These are phyloP conservation scores for Senna siamea DNA, from an alignment of 306 rosid genomes.

Conservation along the genomic window DNA sequence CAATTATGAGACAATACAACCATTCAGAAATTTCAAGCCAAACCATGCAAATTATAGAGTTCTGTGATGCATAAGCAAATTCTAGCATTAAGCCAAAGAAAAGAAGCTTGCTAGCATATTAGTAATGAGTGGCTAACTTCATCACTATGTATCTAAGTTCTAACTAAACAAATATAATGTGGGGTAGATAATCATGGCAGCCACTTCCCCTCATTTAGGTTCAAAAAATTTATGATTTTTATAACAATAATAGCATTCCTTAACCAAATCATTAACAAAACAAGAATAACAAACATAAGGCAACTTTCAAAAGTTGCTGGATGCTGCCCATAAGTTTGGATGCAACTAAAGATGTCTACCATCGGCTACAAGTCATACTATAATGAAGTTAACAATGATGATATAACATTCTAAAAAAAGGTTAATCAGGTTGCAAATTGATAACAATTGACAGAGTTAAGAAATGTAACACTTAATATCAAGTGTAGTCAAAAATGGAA, in stretches of 20 bases:
- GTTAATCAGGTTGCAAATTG: slow-evolving; percentile 19
- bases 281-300: background rate
- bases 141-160: slow-evolving; percentile 1
- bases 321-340: background rate
- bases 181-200: background rate
- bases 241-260: background rate
- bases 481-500: slow-evolving; percentile 15
- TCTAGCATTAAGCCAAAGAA: background rate
- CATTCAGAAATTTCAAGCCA: background rate
- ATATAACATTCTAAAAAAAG: background rate
- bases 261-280: background rate
- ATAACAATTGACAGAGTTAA: slow-evolving; percentile 24
- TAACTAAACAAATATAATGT: background rate
- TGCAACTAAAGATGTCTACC: background rate
- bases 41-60: background rate
- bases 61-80: background rate
- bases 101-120: background rate
- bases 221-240: background rate
- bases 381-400: background rate
- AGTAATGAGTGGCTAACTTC: background rate
- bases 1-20: background rate
- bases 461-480: slow-evolving; percentile 26
- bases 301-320: background rate
- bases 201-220: background rate
- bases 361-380: background rate